Evolutionary conservation across 1,284 basidiomycete genomes (phyloP).

Genomic region (Cutaneotrichosporon cavernicola): DNA sequence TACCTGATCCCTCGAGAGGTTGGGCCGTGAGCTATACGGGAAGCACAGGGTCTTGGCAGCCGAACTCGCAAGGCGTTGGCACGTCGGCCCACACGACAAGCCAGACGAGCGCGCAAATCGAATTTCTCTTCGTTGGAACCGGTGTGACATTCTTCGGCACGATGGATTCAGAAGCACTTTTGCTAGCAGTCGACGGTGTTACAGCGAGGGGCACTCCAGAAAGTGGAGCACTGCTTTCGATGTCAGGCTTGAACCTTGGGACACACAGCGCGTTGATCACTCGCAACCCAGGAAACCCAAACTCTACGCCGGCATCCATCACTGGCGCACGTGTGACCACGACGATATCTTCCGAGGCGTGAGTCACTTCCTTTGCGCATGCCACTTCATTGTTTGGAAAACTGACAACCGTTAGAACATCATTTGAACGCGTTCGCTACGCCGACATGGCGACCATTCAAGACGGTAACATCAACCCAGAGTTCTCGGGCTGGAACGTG

Average conservation of each 20-base stretch:
- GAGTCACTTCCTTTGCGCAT: not conserved
- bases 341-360: not conserved
- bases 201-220: not conserved
- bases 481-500: not conserved
- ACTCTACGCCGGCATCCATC: not conserved
- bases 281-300: not conserved
- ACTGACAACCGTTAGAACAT: not conserved
- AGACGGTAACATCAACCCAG: not conserved
- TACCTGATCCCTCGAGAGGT: not conserved
- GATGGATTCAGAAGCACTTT: not conserved
- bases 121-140: not conserved
- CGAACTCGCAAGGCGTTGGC: not conserved
- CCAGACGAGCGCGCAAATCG: not conserved
- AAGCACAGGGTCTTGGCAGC: not conserved
- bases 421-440: not conserved
- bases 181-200: not conserved
- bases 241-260: not conserved
- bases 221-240: not conserved
- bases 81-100: not conserved
- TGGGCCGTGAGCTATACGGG: not conserved
- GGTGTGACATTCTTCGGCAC: conserved; percentile 1
- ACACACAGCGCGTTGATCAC: not conserved
- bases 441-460: not conserved
- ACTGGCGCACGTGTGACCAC: not conserved
- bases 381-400: too few species aligned